Evolutionary conservation across 768 basidiomycete species (phyloP).

Genomic region (Suillus hirtellus): DNA sequence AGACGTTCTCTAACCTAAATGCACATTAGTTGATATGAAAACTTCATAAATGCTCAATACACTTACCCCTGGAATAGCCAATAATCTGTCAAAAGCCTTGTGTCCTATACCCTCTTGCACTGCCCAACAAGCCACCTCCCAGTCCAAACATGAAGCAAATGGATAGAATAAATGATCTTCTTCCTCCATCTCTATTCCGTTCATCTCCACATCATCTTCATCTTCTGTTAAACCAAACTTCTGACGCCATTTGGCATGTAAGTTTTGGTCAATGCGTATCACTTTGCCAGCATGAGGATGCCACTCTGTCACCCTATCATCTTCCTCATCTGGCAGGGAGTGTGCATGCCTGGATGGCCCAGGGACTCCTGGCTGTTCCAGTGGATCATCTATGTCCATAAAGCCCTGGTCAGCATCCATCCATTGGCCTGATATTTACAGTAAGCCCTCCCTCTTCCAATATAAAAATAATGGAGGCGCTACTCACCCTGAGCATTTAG

Average conservation of each 20-base stretch:
- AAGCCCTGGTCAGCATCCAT: background rate
- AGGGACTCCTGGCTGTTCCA: background rate
- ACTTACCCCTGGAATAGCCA: conserved; percentile 10
- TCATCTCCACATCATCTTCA: background rate
- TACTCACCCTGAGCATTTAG: no score
- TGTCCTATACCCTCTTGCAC: conserved; percentile 11
- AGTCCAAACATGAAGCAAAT: conserved; percentile 5
- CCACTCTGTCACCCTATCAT: background rate
- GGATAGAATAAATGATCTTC: conserved; percentile 1
- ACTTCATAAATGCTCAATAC: no score
- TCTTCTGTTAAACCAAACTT: background rate
- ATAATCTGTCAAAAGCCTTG: conserved; percentile 8
- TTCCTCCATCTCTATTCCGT: no score
- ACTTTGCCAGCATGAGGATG: background rate
- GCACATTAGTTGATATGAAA: no score
- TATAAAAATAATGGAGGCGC: no score
- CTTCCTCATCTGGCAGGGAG: background rate
- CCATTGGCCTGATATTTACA: no score
- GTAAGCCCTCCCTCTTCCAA: no score
- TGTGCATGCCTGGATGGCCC: background rate
- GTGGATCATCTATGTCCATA: background rate
- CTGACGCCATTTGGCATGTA: background rate
- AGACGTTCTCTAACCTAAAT: conserved; percentile 6
- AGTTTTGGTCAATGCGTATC: background rate
- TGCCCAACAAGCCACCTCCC: conserved; percentile 4